Evolutionary conservation across 441 rosid species (phyloP), one percentile per base, ranked within the genome.

Genomic region (Gossypium gossypioides): DNA sequence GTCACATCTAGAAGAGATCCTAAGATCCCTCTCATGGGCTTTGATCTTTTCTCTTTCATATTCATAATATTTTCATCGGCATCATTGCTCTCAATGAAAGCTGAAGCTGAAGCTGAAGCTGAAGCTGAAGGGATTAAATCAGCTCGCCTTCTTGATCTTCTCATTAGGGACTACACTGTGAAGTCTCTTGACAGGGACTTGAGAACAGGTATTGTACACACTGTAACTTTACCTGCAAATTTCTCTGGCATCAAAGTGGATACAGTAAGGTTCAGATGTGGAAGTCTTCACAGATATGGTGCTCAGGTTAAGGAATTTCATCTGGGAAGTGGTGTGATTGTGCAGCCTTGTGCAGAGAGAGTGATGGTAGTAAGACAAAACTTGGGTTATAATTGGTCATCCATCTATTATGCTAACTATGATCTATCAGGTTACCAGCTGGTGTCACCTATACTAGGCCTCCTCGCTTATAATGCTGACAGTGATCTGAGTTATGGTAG

Each of bases 11-110:
- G 55, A 50, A 50, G 19, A 50, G 55, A 54, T 44, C 9, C 72
- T 59, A 29, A 68, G 42, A 46, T 64, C 57, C 70, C 73, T 78
- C 82, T 71, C 52, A 91, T 91, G 94, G 91, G 85, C 55, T 81
- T 80, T 73, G 32, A 22, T 24, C 51, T 76, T 54, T 80, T 77
- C 72, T 71, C 70, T 61, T 74, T 85, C 79, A 37, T 58, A 24
- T 62, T 84, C 72, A 48, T 74, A 57, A 22, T 83, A 52, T 77
- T 87, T 77, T 77, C 85, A 50, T 59, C 76, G 54, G 74, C 76
- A 66, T 71, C 77, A 25, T 44, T 27, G 1, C 32, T 69, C 54
- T 75, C 82, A 5, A 54, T 55, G 66, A 71, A 72, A 73, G 67
- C 76, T 29, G 64, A 74, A 24, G 67, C 76, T 29, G 64, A 74